Percentiles rank a stretch among this genome's conserved stretches.
phyloP scores from a whole-genome alignment of 805 yeast genomes.

The Spathaspora girioi region DNA sequence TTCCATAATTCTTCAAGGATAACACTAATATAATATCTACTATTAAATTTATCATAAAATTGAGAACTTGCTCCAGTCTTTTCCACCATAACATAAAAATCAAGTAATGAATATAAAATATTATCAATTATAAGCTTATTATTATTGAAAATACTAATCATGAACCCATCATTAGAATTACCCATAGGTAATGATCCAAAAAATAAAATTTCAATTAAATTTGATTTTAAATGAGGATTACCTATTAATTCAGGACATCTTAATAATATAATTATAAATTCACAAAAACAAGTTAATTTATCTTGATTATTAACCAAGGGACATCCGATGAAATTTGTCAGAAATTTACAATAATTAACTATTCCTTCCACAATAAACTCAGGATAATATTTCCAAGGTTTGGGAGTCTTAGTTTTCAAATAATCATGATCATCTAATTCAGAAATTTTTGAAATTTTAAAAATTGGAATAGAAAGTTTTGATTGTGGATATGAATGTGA shows the following conservation, averaged over 20 bases:
- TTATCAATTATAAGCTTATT: constrained; percentile 62
- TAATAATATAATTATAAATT: constrained; percentile 68
- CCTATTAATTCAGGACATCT: constrained; percentile 83
- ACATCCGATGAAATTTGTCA: constrained; percentile 51
- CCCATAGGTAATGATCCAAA: constrained; percentile 61
- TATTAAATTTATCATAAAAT: constrained; percentile 92
- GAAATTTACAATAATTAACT: constrained; percentile 63
- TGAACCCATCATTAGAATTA: constrained; percentile 64
- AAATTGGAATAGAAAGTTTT: constrained; percentile 49
- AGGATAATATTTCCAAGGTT: constrained; percentile 79
- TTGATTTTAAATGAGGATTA: constrained; percentile 90
- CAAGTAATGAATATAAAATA: constrained; percentile 77
- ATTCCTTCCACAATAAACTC: constrained; percentile 84
- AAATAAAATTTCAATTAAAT: constrained; percentile 75
- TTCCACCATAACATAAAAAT: constrained; percentile 91
- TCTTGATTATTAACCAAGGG: constrained; percentile 53
- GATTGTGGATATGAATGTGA: constrained; percentile 55
- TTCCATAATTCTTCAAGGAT: constrained; percentile 84
- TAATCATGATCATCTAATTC: constrained; percentile 74
- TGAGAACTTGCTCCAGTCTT: constrained; percentile 94
- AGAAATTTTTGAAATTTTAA: constrained; percentile 56
- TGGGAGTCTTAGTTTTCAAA: constrained; percentile 60
- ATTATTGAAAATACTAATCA: constrained; percentile 60
- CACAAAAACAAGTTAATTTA: constrained; percentile 57
- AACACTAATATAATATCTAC: constrained; percentile 80